These are phyloP conservation scores for Candida germanica DNA, from an alignment of 805 yeast genomes.

Conservation along the genomic window DNA sequence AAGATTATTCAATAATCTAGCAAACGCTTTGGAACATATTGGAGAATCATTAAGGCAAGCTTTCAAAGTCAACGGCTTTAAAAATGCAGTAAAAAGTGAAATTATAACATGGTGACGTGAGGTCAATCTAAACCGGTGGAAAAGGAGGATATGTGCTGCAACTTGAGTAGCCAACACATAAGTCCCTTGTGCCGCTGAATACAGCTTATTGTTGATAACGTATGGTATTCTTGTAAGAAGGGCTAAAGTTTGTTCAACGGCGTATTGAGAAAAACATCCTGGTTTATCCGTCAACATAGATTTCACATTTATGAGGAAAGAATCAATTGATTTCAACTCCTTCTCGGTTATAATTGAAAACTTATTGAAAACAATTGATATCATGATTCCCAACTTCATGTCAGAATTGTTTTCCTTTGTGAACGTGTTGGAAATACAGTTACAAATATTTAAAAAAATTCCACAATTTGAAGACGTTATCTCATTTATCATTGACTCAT, in stretches of 20 bases:
- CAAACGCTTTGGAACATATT: conserved; percentile 45
- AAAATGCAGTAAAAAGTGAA: conserved; percentile 44
- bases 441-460: background rate
- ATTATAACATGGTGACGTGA: conserved; percentile 71
- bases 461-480: background rate
- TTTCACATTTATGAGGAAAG: conserved; percentile 29
- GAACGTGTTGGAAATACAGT: background rate
- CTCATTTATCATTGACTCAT: background rate
- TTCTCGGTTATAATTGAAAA: background rate
- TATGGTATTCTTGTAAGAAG: conserved; percentile 27
- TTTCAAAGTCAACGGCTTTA: conserved; percentile 39
- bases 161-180: conserved; percentile 45
- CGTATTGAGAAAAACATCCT: conserved; percentile 64
- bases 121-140: conserved; percentile 66
- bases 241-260: conserved; percentile 54
- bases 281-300: conserved; percentile 32
- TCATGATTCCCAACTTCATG: background rate
- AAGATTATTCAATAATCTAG: conserved; percentile 61
- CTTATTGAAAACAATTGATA: conserved; percentile 5
- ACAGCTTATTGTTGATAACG: conserved; percentile 1
- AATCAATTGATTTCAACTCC: conserved; percentile 3
- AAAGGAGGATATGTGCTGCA: conserved; percentile 58
- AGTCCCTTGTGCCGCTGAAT: conserved; percentile 18
- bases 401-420: conserved; percentile 3
- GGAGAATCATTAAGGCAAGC: background rate